These are phyloP conservation scores for Thinopyrum elongatum DNA, from an alignment of 176 grass and related monocot genomes.

Conservation along the genomic window DNA sequence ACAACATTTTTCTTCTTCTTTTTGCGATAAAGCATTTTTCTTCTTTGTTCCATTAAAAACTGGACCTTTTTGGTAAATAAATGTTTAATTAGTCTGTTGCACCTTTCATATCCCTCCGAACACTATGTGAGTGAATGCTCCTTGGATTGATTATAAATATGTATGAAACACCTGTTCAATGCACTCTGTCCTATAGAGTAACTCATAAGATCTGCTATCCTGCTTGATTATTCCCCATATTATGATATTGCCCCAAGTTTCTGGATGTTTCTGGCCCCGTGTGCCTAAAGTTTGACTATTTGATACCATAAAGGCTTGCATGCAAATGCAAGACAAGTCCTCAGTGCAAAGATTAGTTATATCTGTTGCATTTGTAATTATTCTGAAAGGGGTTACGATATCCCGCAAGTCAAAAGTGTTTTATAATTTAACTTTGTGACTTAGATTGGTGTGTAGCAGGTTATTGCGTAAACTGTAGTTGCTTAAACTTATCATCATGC, in stretches of 20 bases:
- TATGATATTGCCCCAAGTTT: background rate
- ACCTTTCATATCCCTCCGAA: background rate
- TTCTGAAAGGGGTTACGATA: background rate
- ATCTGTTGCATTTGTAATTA: background rate
- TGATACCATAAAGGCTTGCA: background rate
- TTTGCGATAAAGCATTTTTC: background rate
- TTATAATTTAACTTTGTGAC: background rate
- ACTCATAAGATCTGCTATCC: slow-evolving; percentile 2
- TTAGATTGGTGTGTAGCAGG: background rate
- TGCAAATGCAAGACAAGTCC: background rate
- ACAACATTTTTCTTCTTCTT: background rate
- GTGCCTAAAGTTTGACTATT: slow-evolving; percentile 4
- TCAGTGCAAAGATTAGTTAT: background rate
- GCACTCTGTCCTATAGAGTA: background rate
- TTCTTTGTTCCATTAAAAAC: slow-evolving; percentile 10
- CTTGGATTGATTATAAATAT: slow-evolving; percentile 23
- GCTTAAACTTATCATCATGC: background rate
- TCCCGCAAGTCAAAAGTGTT: background rate
- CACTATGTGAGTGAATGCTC: slow-evolving; percentile 13
- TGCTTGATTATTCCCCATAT: slow-evolving; percentile 13
- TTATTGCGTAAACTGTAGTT: background rate
- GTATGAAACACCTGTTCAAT: background rate
- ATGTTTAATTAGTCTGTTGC: slow-evolving; percentile 10
- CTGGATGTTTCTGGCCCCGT: background rate
- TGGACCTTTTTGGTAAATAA: background rate